Conservation (phyloP, 352 stramenopile species). For the Blastocystis sp. region DNA sequence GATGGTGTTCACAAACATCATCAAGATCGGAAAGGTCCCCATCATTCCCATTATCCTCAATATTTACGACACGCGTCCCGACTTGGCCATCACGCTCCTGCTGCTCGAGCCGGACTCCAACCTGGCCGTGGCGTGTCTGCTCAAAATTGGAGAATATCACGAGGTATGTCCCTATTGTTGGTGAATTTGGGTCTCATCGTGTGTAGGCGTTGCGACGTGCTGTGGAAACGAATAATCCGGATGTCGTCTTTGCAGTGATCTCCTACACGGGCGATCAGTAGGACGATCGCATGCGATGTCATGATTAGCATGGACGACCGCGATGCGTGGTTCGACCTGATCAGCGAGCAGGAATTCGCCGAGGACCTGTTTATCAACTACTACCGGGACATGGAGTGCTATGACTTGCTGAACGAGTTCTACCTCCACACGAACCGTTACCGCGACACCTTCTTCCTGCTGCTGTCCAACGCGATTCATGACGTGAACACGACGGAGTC, state of each 20-base stretch:
- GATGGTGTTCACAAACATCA: slow-evolving; percentile 57
- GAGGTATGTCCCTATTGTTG: neutral
- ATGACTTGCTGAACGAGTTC: slow-evolving; percentile 53
- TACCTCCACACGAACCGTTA: slow-evolving; percentile 3
- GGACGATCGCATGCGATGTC: neutral
- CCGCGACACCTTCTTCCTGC: slow-evolving; percentile 30
- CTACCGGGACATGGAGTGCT: slow-evolving; percentile 44
- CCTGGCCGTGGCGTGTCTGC: slow-evolving; percentile 40
- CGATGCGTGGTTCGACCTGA: slow-evolving; percentile 64
- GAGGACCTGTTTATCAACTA: slow-evolving; percentile 58
- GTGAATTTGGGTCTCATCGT: too few relatives aligned
- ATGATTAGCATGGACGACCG: slow-evolving; percentile 37
- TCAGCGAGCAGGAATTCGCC: slow-evolving; percentile 27
- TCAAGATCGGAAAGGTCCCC: slow-evolving; percentile 28
- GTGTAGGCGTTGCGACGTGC: slow-evolving; percentile 51
- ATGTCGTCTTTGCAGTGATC: slow-evolving; percentile 56
- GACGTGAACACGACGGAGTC: slow-evolving; percentile 35
- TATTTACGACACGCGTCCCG: slow-evolving; percentile 61
- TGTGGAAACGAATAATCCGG: slow-evolving; percentile 25
- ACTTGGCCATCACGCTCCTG: slow-evolving; percentile 32
- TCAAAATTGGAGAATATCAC: slow-evolving; percentile 55
- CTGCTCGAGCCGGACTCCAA: slow-evolving; percentile 37
- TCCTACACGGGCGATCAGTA: slow-evolving; percentile 49
- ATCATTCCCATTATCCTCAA: slow-evolving; percentile 69
- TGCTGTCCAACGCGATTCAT: slow-evolving; percentile 26